Evolutionary conservation across 768 basidiomycete genomes (phyloP).

Genomic region (Ramaria sp.): DNA sequence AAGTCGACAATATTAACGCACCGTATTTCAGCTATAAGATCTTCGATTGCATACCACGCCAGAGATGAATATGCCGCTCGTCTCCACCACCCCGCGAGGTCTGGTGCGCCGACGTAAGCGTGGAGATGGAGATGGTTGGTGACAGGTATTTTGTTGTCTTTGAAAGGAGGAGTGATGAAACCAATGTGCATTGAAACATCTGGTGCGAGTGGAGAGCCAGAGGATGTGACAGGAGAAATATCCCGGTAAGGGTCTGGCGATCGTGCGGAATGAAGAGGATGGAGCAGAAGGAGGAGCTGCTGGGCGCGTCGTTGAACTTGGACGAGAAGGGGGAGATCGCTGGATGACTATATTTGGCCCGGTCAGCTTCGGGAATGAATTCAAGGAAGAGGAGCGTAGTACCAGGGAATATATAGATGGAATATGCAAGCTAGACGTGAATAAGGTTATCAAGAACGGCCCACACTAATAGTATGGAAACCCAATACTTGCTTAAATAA

Average conservation of each 20-base stretch:
- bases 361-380: constrained; percentile 6
- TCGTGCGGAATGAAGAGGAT: constrained; percentile 18
- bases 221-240: constrained; percentile 14
- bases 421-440: constrained; percentile 50
- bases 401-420: constrained; percentile 69
- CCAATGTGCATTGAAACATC: constrained; percentile 40
- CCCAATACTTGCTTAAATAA: constrained; percentile 56
- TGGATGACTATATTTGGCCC: constrained; percentile 42
- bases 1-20: constrained; percentile 22
- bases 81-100: constrained; percentile 66
- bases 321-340: constrained; percentile 63
- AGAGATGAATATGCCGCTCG: constrained; percentile 53
- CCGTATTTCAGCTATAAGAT: constrained; percentile 77
- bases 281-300: constrained; percentile 41
- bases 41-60: constrained; percentile 69
- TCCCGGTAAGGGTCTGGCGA: constrained; percentile 19
- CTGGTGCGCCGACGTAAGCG: constrained; percentile 55
- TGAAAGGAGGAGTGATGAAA: constrained; percentile 72
- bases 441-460: neutral
- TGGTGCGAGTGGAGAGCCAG: constrained; percentile 15
- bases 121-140: constrained; percentile 74
- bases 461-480: constrained; percentile 3
- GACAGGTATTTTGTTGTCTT: constrained; percentile 67
- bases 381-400: constrained; percentile 20
- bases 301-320: constrained; percentile 47